A percentile compares a stretch with the other conserved stretches of the same genome.
Evolutionary conservation across 306 rosid species (phyloP).

Genomic region (Quercus dentata): DNA sequence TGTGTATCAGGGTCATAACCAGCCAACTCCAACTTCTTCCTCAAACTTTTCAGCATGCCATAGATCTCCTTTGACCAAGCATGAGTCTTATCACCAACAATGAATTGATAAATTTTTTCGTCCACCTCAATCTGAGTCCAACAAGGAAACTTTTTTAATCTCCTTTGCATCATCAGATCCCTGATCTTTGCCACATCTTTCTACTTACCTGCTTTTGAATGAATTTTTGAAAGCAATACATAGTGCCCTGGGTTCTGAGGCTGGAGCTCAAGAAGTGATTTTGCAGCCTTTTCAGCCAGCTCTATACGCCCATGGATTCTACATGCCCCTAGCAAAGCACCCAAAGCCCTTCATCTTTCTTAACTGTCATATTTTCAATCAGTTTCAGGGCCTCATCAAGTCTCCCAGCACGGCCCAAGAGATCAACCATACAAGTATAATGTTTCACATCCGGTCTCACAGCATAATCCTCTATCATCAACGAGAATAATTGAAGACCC

Average conservation of each 20-base stretch:
- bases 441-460: slow-evolving; percentile 73
- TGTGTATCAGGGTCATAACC: slow-evolving; percentile 65
- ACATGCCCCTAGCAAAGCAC: slow-evolving; percentile 82
- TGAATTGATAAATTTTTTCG: slow-evolving; percentile 48
- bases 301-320: slow-evolving; percentile 63
- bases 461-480: slow-evolving; percentile 54
- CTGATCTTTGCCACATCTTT: slow-evolving; percentile 61
- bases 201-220: slow-evolving; percentile 74
- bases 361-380: slow-evolving; percentile 46
- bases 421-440: slow-evolving; percentile 79
- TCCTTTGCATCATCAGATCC: slow-evolving; percentile 52
- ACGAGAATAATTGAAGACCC: slow-evolving; percentile 52
- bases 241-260: slow-evolving; percentile 71
- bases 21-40: slow-evolving; percentile 52
- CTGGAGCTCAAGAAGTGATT: slow-evolving; percentile 58
- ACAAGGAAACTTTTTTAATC: slow-evolving; percentile 65
- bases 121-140: slow-evolving; percentile 78
- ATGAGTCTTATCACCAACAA: slow-evolving; percentile 65
- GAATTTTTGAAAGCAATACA: slow-evolving; percentile 70
- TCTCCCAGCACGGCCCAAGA: slow-evolving; percentile 76
- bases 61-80: slow-evolving; percentile 54
- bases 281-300: slow-evolving; percentile 61
- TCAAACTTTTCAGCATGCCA: slow-evolving; percentile 41
- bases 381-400: slow-evolving; percentile 60
- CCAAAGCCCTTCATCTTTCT: slow-evolving; percentile 73